A percentile compares a stretch with the other conserved stretches of the same genome.
Evolutionary conservation across 73 alveolate genomes (phyloP).

Genomic region (Tetrahymena malaccensis): DNA sequence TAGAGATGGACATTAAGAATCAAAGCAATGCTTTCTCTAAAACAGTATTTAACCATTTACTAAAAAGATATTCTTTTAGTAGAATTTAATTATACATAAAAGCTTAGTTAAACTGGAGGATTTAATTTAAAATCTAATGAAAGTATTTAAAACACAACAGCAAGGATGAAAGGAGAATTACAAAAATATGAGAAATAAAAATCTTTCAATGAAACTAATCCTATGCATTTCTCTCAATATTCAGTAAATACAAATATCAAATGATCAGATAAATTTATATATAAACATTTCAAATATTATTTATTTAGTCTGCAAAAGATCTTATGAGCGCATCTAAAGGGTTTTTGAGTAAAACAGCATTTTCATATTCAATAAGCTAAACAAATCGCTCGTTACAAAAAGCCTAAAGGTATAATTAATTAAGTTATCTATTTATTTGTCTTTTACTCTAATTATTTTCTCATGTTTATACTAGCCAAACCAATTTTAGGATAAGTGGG

Average conservation of each 20-base stretch:
- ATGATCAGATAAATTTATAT: background rate
- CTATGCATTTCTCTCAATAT: background rate
- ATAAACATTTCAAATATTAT: background rate
- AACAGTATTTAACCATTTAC: background rate
- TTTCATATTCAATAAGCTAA: background rate
- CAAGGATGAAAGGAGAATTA: background rate
- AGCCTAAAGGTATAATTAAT: background rate
- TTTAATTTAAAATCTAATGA: background rate
- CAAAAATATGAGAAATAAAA: background rate
- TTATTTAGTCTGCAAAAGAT: background rate
- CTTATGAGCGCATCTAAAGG: background rate
- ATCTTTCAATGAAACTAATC: background rate
- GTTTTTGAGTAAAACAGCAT: background rate
- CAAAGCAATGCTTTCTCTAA: background rate
- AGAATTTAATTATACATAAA: background rate
- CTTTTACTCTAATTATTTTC: background rate
- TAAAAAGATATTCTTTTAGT: background rate
- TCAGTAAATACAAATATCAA: background rate
- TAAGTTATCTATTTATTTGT: too few relatives aligned
- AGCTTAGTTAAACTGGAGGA: background rate
- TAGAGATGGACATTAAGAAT: background rate
- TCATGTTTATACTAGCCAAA: background rate
- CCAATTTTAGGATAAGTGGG: background rate
- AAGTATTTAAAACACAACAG: background rate
- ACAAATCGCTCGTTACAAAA: background rate